Conservation (phyloP, 495 filamentous ascomycete species). For the Wilcoxina mikolae region DNA sequence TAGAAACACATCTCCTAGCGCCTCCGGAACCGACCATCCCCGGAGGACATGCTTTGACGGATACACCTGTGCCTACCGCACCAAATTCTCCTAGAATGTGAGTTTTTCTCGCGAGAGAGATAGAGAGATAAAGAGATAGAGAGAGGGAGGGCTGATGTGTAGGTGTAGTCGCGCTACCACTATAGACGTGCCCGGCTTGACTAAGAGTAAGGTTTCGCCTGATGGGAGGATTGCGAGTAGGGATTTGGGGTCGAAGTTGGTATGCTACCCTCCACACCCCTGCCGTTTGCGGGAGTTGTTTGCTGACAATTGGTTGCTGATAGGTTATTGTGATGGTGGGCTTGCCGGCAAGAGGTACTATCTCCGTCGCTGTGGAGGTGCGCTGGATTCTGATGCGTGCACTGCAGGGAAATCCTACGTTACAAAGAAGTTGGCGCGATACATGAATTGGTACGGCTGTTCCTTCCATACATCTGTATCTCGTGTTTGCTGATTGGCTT, state of each 20-base stretch:
- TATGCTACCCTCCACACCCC: neutral
- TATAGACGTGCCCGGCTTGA: conserved; percentile 74
- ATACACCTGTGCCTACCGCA: conserved; percentile 55
- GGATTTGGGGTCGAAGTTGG: conserved; percentile 87
- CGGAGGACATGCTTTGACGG: conserved; percentile 44
- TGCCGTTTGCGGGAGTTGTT: neutral
- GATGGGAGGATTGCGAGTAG: conserved; percentile 83
- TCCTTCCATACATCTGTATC: neutral
- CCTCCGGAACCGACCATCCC: conserved; percentile 36
- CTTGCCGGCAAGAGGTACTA: conserved; percentile 57
- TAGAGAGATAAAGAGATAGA: neutral
- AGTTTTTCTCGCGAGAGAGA: conserved; percentile 23
- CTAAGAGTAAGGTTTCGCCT: conserved; percentile 81
- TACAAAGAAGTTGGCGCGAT: conserved; percentile 90
- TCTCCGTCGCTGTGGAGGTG: neutral
- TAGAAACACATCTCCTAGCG: conserved; percentile 15
- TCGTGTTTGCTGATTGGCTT: neutral
- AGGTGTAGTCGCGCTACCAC: conserved; percentile 54
- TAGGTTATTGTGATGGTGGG: conserved; percentile 89
- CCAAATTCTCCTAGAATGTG: conserved; percentile 59
- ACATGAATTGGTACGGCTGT: conserved; percentile 53
- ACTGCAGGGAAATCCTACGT: conserved; percentile 72
- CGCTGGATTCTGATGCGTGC: neutral
- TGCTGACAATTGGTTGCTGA: neutral
- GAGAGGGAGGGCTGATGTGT: conserved; percentile 7